These are phyloP conservation scores for Chrysanthemum lavandulifolium DNA, from an alignment of 129 eudicot genomes.

Conservation along the genomic window DNA sequence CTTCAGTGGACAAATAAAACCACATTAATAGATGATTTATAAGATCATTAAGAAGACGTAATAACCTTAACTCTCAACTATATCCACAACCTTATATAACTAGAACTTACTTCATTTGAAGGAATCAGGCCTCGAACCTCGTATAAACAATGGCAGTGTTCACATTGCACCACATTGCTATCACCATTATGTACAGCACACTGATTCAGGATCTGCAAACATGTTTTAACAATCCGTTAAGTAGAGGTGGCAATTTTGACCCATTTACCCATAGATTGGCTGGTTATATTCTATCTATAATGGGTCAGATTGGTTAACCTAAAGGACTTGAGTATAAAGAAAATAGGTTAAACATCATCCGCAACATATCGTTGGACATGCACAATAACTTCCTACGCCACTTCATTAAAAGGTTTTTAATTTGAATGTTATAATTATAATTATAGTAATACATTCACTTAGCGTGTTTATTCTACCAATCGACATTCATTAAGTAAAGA, in stretches of 20 bases:
- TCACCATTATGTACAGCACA: conserved; percentile 23
- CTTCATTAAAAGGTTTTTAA: too few species aligned
- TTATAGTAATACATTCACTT: too few species aligned
- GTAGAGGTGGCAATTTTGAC: not conserved
- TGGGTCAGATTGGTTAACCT: too few species aligned
- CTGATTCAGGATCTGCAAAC: conserved; percentile 31
- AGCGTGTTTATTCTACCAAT: too few species aligned
- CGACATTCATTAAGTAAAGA: too few species aligned
- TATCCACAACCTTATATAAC: not conserved
- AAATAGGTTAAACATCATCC: too few species aligned
- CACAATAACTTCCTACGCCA: too few species aligned
- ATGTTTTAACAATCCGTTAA: conserved; percentile 14
- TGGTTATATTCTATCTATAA: too few species aligned
- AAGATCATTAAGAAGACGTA: conserved; percentile 13
- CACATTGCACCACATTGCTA: conserved; percentile 24
- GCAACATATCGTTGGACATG: too few species aligned
- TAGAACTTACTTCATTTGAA: conserved; percentile 27
- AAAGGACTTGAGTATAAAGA: too few species aligned
- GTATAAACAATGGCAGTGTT: conserved; percentile 26
- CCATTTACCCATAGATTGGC: too few species aligned
- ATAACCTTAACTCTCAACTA: not conserved
- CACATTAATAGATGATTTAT: conserved; percentile 9
- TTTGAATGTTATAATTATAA: too few species aligned
- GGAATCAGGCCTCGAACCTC: conserved; percentile 21
- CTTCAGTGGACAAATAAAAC: conserved; percentile 28